Evolutionary conservation across 441 rosid genomes (phyloP).

Genomic region (Gossypium aridum): DNA sequence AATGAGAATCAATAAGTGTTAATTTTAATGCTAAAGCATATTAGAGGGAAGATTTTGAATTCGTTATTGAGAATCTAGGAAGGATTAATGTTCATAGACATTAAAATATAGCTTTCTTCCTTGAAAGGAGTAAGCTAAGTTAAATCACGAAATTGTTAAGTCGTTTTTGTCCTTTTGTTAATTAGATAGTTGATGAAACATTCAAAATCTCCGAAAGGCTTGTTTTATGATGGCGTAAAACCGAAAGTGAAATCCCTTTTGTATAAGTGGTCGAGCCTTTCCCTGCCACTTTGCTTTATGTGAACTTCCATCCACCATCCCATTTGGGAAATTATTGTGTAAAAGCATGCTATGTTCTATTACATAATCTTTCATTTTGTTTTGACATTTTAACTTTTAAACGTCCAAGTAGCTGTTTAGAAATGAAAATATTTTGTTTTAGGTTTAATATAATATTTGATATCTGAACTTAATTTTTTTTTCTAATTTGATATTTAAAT

Average conservation of each 20-base stretch:
- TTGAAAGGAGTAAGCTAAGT: background rate
- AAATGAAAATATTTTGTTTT: background rate
- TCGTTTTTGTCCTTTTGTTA: background rate
- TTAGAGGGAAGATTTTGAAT: too few species aligned
- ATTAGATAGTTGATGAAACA: slow-evolving; percentile 13
- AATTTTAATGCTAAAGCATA: too few species aligned
- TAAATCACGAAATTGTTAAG: background rate
- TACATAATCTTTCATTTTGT: background rate
- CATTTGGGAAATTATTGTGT: background rate
- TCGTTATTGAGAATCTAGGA: too few species aligned
- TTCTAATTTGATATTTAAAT: too few species aligned
- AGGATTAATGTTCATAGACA: too few species aligned
- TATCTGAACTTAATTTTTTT: too few species aligned
- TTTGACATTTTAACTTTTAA: background rate
- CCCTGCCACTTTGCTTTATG: background rate
- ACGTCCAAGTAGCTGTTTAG: background rate
- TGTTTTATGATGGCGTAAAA: background rate
- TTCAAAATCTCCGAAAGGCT: background rate
- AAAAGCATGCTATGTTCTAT: background rate
- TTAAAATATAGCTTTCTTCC: too few species aligned
- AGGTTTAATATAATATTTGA: too few species aligned
- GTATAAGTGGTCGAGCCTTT: background rate
- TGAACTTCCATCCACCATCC: background rate
- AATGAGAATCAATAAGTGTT: too few species aligned
- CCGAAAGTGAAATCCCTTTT: slow-evolving; percentile 9